Conservation (phyloP, 768 basidiomycete genomes). For the Filobasidium wieringae region DNA sequence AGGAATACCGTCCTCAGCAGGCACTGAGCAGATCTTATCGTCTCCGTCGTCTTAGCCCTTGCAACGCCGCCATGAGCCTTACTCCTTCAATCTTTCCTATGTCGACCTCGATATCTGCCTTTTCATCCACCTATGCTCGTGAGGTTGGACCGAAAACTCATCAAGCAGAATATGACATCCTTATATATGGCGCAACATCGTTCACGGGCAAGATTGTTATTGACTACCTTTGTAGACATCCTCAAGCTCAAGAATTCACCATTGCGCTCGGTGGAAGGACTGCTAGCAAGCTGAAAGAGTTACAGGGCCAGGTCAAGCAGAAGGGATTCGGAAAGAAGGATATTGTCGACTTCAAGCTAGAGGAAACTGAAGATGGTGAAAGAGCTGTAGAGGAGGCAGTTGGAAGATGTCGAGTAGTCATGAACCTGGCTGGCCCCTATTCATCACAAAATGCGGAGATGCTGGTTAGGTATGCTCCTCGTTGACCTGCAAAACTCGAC, state of each 20-base stretch:
- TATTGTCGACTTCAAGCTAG: conserved; percentile 4
- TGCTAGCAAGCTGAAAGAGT: conserved; percentile 17
- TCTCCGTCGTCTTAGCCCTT: no score
- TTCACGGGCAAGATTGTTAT: conserved; percentile 57
- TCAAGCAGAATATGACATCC: no score
- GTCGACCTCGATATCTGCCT: no score
- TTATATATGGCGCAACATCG: conserved; percentile 34
- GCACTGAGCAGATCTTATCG: no score
- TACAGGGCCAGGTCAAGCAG: conserved; percentile 22
- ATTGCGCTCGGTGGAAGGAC: conserved; percentile 64
- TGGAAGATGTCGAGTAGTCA: conserved; percentile 16
- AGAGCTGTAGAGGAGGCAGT: conserved; percentile 9
- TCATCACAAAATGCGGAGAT: conserved; percentile 31
- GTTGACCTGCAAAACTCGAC: not conserved
- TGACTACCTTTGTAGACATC: conserved; percentile 56
- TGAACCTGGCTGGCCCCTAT: conserved; percentile 37
- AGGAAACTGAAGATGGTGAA: conserved; percentile 20
- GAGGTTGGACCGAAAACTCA: no score
- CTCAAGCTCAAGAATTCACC: conserved; percentile 50
- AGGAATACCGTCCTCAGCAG: no score
- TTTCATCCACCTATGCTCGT: no score
- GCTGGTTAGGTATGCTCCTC: conserved; percentile 15
- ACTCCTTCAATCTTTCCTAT: no score
- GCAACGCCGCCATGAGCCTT: no score
- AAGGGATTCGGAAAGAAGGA: not conserved